phyloP scores from a whole-genome alignment of 306 rosid species.

The Rosa lucieae region DNA sequence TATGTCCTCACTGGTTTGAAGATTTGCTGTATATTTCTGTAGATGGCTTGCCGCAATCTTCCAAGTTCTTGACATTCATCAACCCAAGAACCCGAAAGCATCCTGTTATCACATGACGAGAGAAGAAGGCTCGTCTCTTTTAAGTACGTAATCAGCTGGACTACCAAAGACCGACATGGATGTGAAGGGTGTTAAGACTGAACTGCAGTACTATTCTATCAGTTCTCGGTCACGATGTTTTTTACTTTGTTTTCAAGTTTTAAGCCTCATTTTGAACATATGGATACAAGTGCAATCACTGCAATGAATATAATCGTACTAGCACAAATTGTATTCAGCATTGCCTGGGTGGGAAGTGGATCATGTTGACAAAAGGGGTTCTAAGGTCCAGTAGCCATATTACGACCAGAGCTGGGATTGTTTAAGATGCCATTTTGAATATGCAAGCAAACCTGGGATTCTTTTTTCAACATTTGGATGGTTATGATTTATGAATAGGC shows the following conservation, averaged over 20 bases:
- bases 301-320: not conserved
- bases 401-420: not conserved
- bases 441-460: not conserved
- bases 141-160: too few relatives aligned
- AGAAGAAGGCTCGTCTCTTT: too few relatives aligned
- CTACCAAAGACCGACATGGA: too few relatives aligned
- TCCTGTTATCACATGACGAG: too few relatives aligned
- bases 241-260: not conserved
- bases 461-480: not conserved
- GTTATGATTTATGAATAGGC: not conserved
- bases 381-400: not conserved
- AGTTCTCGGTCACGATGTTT: not conserved
- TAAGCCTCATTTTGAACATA: not conserved
- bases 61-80: too few relatives aligned
- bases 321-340: not conserved
- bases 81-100: too few relatives aligned
- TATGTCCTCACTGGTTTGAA: too few relatives aligned
- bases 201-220: not conserved
- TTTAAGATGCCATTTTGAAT: too few relatives aligned
- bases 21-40: too few relatives aligned
- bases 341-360: not conserved
- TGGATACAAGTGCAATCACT: not conserved
- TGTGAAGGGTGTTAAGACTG: too few relatives aligned
- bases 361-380: not conserved
- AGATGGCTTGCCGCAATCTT: too few relatives aligned